Evolutionary conservation across 1,284 basidiomycete species (phyloP), one percentile per base, ranked within the genome.

Genomic region (Ceratobasidium sp.): DNA sequence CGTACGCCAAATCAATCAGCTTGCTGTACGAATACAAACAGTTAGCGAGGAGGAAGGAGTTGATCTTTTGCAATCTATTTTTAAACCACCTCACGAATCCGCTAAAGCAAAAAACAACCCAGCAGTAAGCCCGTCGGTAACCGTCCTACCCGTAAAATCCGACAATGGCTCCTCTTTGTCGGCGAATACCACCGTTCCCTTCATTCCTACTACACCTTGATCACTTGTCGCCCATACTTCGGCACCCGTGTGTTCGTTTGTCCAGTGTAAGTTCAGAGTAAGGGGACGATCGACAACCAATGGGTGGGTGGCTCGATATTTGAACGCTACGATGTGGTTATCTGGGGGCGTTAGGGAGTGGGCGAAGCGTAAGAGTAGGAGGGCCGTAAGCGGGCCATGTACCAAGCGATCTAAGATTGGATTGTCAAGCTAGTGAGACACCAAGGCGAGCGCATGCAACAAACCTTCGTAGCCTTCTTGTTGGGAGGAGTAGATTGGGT

Each of bases 361-460:
- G 33, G 89, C 85, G 0, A 88, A 84, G 81, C 95, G 93, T 54
- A 95, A 85, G 5, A 95, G 85, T 87, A 95, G 89, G 64, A 93
- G 85, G 0, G 94, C 92, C 0, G 90, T 95, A 60, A 95, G 84
- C 28, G 94, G 94, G 0, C 92, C 94, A 81, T 95, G 94, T 7
- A 95, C 92, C 17, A 95, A 87, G 17, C 92, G 89, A 83, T 94
- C 93, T 90, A 82, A 65, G 35, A 45, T 13, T 26, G n/a, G 7
- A 20, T 31, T 15, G 17, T 35, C 17, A 37, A 4, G 17, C 23
- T 42, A 28, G 17, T 33, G 7, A 15, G 23, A 26, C 31, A 10
- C 28, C 3, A 15, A 20, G 1, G 23, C 17, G 2, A 42, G 42
- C 23, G 31, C 4, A 39, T 0, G 4, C n/a, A 61, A 82, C 86